phyloP scores from a whole-genome alignment of 1,139 yeast species.

The Candida neerlandica region DNA sequence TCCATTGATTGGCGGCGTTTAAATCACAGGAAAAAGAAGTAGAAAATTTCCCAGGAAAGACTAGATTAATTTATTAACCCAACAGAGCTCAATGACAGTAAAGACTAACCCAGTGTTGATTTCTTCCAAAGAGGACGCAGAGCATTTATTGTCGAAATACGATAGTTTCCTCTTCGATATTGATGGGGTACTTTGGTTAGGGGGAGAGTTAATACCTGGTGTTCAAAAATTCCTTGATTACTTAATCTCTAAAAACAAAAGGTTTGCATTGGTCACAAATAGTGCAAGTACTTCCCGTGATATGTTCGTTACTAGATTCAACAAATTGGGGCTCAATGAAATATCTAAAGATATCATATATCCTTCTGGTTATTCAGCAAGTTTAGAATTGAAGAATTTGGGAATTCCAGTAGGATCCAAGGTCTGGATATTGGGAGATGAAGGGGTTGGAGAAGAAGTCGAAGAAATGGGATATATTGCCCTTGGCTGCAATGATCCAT shows the following conservation, averaged over 20 bases:
- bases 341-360: constrained; percentile 32
- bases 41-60: not conserved
- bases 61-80: not conserved
- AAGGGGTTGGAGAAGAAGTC: constrained; percentile 78
- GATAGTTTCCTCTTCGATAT: constrained; percentile 91
- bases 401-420: constrained; percentile 44
- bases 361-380: constrained; percentile 46
- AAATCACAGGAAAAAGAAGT: not conserved
- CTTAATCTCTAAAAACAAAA: constrained; percentile 43
- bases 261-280: constrained; percentile 41
- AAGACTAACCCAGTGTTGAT: constrained; percentile 25
- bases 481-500: constrained; percentile 69
- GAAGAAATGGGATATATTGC: constrained; percentile 65
- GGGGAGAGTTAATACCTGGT: constrained; percentile 70
- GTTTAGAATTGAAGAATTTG: constrained; percentile 25
- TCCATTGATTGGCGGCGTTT: no score
- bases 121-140: constrained; percentile 47
- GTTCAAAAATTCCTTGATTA: constrained; percentile 66
- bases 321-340: constrained; percentile 32
- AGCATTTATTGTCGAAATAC: constrained; percentile 57
- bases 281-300: constrained; percentile 42
- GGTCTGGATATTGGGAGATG: constrained; percentile 84
- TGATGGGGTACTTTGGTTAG: constrained; percentile 94
- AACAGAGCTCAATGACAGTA: constrained; percentile 12
- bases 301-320: constrained; percentile 35